Conservation (phyloP, 2,329 filamentous ascomycete genomes). For the Fusarium armeniacum region DNA sequence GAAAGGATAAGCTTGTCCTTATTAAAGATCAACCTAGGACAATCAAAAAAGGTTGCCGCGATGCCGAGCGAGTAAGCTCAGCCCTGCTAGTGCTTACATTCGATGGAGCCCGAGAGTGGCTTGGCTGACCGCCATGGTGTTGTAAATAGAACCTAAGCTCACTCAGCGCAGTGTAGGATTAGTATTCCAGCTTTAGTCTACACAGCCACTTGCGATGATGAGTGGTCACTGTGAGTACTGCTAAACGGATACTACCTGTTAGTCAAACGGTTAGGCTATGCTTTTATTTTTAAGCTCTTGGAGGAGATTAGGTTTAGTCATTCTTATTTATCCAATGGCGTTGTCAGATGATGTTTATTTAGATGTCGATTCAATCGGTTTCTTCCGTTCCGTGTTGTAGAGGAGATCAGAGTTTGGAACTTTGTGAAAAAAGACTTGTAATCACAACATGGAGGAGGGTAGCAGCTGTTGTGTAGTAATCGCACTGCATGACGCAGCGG, state of each 20-base stretch:
- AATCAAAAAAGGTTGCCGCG: constrained; percentile 9
- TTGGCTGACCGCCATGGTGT: constrained; percentile 9
- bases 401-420: neutral
- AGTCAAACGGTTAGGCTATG: neutral
- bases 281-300: constrained; percentile 18
- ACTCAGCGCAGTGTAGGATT: constrained; percentile 7
- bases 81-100: constrained; percentile 35
- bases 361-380: neutral
- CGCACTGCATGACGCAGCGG: neutral
- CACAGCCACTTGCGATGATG: constrained; percentile 19
- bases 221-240: neutral
- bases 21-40: neutral
- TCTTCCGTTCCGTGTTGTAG: neutral
- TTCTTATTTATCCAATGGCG: neutral
- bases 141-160: constrained; percentile 8
- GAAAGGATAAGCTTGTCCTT: neutral
- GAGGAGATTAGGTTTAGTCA: neutral
- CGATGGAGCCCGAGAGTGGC: constrained; percentile 6
- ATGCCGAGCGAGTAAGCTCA: constrained; percentile 16
- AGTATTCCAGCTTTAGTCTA: neutral
- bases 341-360: neutral
- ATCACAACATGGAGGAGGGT: neutral
- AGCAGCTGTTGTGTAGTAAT: constrained; percentile 8
- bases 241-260: neutral
- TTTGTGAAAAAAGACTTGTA: neutral